Percentiles rank a stretch among this genome's conserved stretches.
phyloP scores from a whole-genome alignment of 352 stramenopile species.

The Phytophthora gonapodyides region DNA sequence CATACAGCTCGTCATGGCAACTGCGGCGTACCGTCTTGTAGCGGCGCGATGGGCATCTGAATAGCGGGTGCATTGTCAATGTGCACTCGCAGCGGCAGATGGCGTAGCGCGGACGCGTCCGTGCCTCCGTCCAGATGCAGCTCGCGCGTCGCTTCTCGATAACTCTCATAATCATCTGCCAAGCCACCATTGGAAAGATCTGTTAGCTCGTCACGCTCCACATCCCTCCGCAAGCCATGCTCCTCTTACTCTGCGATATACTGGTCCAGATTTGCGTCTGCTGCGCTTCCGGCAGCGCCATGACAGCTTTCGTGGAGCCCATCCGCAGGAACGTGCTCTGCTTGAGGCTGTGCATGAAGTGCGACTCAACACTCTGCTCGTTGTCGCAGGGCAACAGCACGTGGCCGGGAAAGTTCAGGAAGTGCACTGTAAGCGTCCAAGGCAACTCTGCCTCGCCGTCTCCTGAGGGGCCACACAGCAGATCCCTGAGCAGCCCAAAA shows the following conservation, averaged over 20 bases:
- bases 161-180: constrained; percentile 58
- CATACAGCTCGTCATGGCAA: not conserved
- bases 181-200: not conserved
- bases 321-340: constrained; percentile 75
- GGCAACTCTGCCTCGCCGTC: constrained; percentile 38
- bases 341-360: constrained; percentile 90
- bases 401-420: constrained; percentile 69
- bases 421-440: constrained; percentile 81
- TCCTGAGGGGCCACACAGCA: constrained; percentile 33
- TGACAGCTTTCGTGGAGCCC: constrained; percentile 81
- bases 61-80: constrained; percentile 57
- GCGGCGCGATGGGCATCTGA: constrained; percentile 72
- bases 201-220: not conserved
- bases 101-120: constrained; percentile 39
- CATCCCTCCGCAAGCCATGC: not conserved
- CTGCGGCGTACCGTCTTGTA: constrained; percentile 38
- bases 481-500: constrained; percentile 73
- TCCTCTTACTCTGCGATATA: constrained; percentile 61
- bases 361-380: constrained; percentile 70
- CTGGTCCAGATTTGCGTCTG: constrained; percentile 85
- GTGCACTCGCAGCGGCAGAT: constrained; percentile 71
- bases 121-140: constrained; percentile 47
- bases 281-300: constrained; percentile 77
- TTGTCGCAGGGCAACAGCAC: constrained; percentile 74
- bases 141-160: constrained; percentile 54